Base-by-base conservation (phyloP, 495 filamentous ascomycete genomes). In the Neurospora africana region DNA sequence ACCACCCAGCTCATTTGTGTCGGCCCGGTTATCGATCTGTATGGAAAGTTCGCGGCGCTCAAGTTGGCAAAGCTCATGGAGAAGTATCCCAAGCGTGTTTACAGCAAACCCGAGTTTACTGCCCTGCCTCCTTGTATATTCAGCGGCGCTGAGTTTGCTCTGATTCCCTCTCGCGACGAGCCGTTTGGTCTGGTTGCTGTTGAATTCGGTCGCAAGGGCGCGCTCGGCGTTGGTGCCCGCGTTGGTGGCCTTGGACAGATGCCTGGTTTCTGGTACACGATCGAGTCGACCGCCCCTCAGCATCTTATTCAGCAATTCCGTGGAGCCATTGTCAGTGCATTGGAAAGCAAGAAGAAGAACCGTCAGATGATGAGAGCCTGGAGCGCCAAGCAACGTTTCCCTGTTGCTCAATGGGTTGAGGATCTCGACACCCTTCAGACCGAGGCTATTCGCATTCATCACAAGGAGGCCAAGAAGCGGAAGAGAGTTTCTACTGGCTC, bases 141-240 rank as follows among this genome's bases (percentile, higher is more conserved):
- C 80, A 89, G 87, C 65, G 91, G 91, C 30, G 90, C 91, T 33
- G 91, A 93, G 53, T 92, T 93, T 75, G 91, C 91, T 10, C 80
- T 93, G 53, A 93, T 93, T 71, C 91, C 91, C 8, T 91, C 89
- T 27, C 87, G 91, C 70, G 91, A 93, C 73, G 91, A 93, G 78
- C 91, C 91, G 0, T 93, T 93, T 73, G 91, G 91, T 21, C 79
- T 93, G n/a, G 91, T 92, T 1, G 91, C 91, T 41, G 91, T 93
- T 47, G 91, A 93, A 75, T 93, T 92, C 71, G 91, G 91, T 15
- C 84, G 91, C 17, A 93, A 93, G 75, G 91, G 91, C 68, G 91
- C 91, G 17, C 83, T 93, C 27, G 90, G 91, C 68, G 89, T 93
- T 72, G 91, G 91, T 36, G 88, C 89, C 43, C 81, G 85, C n/a